A percentile compares a stretch with the other conserved stretches of the same genome.
phyloP scores from a whole-genome alignment of 768 basidiomycete species.

The Wakefieldia striispora region DNA sequence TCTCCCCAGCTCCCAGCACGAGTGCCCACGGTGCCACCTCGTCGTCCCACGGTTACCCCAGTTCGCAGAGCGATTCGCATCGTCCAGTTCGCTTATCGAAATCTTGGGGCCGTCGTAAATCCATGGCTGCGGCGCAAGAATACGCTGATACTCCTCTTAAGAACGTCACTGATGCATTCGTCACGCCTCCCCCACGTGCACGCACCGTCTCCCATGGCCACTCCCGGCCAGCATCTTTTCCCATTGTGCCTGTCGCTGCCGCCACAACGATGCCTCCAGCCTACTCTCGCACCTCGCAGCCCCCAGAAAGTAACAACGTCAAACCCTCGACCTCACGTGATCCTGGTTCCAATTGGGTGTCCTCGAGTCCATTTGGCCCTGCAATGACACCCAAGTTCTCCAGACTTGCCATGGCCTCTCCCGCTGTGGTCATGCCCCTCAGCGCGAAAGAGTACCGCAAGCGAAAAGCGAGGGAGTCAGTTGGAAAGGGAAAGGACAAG shows the following conservation, averaged over 20 bases:
- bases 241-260: neutral
- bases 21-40: slow-evolving; percentile 7
- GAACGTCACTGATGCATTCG: slow-evolving; percentile 2
- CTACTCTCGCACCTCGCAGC: slow-evolving; percentile 16
- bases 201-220: slow-evolving; percentile 16
- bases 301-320: neutral
- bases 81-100: slow-evolving; percentile 15
- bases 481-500: slow-evolving; percentile 9
- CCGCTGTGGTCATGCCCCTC: slow-evolving; percentile 31
- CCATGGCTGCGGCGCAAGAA: neutral
- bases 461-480: slow-evolving; percentile 10
- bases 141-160: neutral
- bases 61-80: neutral
- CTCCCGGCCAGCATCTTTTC: slow-evolving; percentile 19
- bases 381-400: slow-evolving; percentile 29
- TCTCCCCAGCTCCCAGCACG: slow-evolving; percentile 12
- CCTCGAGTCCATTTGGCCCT: slow-evolving; percentile 30
- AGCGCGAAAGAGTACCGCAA: slow-evolving; percentile 29
- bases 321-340: slow-evolving; percentile 28
- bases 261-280: slow-evolving; percentile 15
- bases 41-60: slow-evolving; percentile 20
- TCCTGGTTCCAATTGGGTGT: slow-evolving; percentile 27
- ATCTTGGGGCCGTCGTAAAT: slow-evolving; percentile 5
- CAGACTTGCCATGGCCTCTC: slow-evolving; percentile 26
- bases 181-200: slow-evolving; percentile 21